A percentile compares a stretch with the other conserved stretches of the same genome.
phyloP scores from a whole-genome alignment of 2,329 filamentous ascomycete genomes.

The Cylindrodendrum hubeiense region DNA sequence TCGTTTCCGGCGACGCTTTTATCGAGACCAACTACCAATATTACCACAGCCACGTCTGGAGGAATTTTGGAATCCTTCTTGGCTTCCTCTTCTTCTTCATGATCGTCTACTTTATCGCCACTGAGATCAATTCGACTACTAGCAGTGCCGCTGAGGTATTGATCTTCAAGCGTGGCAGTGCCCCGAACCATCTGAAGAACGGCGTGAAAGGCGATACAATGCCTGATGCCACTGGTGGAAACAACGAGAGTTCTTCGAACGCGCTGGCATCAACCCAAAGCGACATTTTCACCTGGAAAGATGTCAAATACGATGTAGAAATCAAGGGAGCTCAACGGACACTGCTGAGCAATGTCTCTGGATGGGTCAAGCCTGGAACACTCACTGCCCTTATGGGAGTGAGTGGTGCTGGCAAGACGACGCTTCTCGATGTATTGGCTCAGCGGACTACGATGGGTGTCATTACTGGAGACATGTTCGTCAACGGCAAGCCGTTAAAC shows the following conservation, averaged over 20 bases:
- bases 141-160: conserved; percentile 61
- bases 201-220: not conserved
- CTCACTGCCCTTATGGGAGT: conserved; percentile 79
- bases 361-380: conserved; percentile 87
- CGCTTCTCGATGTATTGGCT: conserved; percentile 48
- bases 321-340: conserved; percentile 75
- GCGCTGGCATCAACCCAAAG: conserved; percentile 47
- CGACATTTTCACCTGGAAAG: conserved; percentile 78
- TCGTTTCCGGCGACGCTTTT: conserved; percentile 68
- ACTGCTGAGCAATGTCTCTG: conserved; percentile 79
- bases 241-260: conserved; percentile 26
- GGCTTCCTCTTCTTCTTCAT: conserved; percentile 73
- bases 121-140: conserved; percentile 71
- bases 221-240: not conserved
- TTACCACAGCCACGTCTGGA: conserved; percentile 65
- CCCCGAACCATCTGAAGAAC: conserved; percentile 49
- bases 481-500: conserved; percentile 65
- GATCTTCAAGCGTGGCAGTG: conserved; percentile 63
- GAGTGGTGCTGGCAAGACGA: conserved; percentile 52
- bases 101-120: conserved; percentile 68
- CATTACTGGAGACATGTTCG: conserved; percentile 70
- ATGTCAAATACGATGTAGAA: conserved; percentile 74
- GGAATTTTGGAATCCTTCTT: conserved; percentile 74
- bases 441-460: conserved; percentile 66
- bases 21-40: conserved; percentile 65